phyloP scores from a whole-genome alignment of 1,139 yeast genomes.

The Saccharomycopsis phalli region DNA sequence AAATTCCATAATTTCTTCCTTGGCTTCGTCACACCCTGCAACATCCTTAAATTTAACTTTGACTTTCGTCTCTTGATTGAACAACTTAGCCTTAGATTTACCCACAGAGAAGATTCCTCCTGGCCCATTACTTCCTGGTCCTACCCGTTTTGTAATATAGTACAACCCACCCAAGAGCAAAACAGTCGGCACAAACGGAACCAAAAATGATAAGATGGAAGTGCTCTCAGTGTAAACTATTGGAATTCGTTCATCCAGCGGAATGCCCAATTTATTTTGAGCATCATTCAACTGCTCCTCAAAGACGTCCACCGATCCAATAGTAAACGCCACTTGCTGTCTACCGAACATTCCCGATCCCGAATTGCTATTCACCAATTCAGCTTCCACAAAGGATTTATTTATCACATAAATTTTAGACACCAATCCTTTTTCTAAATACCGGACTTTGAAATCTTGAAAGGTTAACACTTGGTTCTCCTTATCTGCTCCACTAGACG shows the following conservation, averaged over 20 bases:
- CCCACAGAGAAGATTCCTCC: slow-evolving; percentile 54
- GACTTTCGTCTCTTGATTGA: slow-evolving; percentile 86
- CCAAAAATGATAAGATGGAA: slow-evolving; percentile 48
- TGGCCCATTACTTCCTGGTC: slow-evolving; percentile 42
- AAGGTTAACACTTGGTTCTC: slow-evolving; percentile 53
- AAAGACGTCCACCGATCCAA: slow-evolving; percentile 89
- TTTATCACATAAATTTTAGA: slow-evolving; percentile 69
- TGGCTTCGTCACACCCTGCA: slow-evolving; percentile 97
- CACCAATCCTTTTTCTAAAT: slow-evolving; percentile 78
- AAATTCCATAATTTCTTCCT: slow-evolving; percentile 95
- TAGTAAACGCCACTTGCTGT: slow-evolving; percentile 49
- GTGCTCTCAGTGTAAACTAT: slow-evolving; percentile 72
- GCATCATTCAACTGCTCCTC: slow-evolving; percentile 73
- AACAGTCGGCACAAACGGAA: slow-evolving; percentile 78
- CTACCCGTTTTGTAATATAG: slow-evolving; percentile 50
- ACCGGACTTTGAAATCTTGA: slow-evolving; percentile 82
- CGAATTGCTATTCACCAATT: slow-evolving; percentile 37
- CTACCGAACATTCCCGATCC: slow-evolving; percentile 23
- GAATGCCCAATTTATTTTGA: slow-evolving; percentile 60
- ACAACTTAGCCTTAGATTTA: slow-evolving; percentile 80
- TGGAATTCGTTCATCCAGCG: slow-evolving; percentile 64
- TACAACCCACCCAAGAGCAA: slow-evolving; percentile 79
- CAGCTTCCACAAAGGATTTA: slow-evolving; percentile 71
- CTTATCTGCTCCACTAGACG: slow-evolving; percentile 27
- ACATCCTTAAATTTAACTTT: slow-evolving; percentile 87